A percentile compares a stretch with the other conserved stretches of the same genome.
Conservation (phyloP, 371 early-diverging fungal species). For the Actinomortierella wolfii region DNA sequence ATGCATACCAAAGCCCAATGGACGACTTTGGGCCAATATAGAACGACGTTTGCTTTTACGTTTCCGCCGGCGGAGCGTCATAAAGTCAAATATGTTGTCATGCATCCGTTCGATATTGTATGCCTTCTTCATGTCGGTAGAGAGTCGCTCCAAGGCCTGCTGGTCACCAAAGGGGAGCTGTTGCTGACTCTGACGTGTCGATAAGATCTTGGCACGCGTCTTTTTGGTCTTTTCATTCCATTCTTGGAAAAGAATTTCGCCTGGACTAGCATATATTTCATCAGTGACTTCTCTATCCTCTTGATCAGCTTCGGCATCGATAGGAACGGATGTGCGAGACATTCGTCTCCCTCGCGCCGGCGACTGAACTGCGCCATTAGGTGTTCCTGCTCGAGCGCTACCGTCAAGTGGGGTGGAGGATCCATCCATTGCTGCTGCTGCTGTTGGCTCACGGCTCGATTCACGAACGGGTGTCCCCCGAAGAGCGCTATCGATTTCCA, state of each 20-base stretch:
- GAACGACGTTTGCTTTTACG: conserved; percentile 15
- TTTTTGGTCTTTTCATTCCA: conserved; percentile 70
- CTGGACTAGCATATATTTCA: conserved; percentile 54
- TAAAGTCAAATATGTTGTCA: conserved; percentile 28
- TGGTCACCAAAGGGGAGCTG: conserved; percentile 60
- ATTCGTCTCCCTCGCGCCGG: conserved; percentile 20
- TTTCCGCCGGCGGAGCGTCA: conserved; percentile 16
- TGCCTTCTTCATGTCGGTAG: conserved; percentile 62
- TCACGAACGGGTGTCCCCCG: conserved; percentile 33
- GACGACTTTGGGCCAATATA: conserved; percentile 10
- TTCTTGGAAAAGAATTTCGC: conserved; percentile 57
- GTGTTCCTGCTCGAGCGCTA: conserved; percentile 21
- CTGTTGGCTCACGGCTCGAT: conserved; percentile 43
- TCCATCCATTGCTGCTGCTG: conserved; percentile 16
- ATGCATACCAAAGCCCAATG: conserved; percentile 44
- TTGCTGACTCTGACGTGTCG: conserved; percentile 56
- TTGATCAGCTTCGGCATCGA: conserved; percentile 41
- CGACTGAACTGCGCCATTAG: conserved; percentile 15
- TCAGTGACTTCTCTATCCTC: conserved; percentile 53
- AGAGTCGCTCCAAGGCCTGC: conserved; percentile 52
- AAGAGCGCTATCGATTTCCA: conserved; percentile 27
- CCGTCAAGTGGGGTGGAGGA: neutral
- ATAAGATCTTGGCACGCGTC: conserved; percentile 56
- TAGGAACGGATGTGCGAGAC: conserved; percentile 28
- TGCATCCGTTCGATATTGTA: conserved; percentile 57